Base-by-base conservation (phyloP, 345 rosid genomes). In the Heritiera littoralis region DNA sequence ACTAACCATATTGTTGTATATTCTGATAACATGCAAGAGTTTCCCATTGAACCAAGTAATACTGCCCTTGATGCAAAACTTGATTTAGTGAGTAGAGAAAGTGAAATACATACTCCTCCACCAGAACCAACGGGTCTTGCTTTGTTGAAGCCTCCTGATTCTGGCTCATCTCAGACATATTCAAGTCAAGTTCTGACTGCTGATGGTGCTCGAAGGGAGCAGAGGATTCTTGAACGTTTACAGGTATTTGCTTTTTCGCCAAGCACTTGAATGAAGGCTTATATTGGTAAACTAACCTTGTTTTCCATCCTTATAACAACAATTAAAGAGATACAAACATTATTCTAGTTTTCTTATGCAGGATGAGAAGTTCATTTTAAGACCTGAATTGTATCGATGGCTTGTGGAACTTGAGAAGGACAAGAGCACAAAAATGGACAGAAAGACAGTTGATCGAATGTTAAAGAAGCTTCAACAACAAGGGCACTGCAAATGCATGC, bases 371-470 rank as follows among this genome's bases (percentile, higher is more conserved):
- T 89, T 91, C 78, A 83, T 96, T 81, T 82, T 96, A 84, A 91
- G 88, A 90, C 81, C 87, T 32, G 97, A 94, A 85, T 91, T 96
- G 58, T 90, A 88, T 78, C 88, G 84, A 82, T 90, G 97, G 98
- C 97, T 96, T 30, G 77, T 88, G 75, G 91, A 84, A 86, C 84
- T 90, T 83, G 99, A 96, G 87, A 90, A 88, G 82, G 95, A 92
- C 79, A 91, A 90, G 83, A 54, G 87, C 80, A 85, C 95, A 71
- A 85, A 84, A 76, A 83, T 91, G 85, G 99, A 96, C 82, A 90
- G 97, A 83, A 94, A 88, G 90, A 89, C 97, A 55, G 83, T 92
- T 73, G 94, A 89, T 68, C 87, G 99, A 78, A 86, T 91, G 71
- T 83, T 96, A 74, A 77, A 75, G 51, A 96, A 91, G 81, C 95